Evolutionary conservation across 176 grass and related monocot species (phyloP).

Genomic region (Hsuehochloa calcarea): DNA sequence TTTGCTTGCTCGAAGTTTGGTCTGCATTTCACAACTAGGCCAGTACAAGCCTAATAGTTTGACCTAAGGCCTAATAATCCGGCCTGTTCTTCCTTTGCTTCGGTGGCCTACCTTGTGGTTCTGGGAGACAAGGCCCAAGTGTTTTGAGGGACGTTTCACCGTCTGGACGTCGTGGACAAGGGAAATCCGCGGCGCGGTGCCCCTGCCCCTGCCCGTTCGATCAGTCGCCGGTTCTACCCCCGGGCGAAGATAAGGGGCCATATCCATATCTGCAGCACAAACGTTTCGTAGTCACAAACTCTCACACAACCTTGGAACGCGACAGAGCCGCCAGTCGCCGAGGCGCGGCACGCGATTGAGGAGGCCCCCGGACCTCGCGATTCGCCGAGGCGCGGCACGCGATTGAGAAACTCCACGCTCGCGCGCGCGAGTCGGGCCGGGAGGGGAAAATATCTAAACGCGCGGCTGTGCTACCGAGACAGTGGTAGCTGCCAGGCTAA

Average conservation of each 20-base stretch:
- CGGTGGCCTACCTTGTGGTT: neutral
- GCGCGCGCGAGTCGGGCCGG: neutral
- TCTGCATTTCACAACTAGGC: neutral
- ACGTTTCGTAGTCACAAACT: neutral
- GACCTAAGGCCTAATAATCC: neutral
- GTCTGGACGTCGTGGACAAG: neutral
- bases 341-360: neutral
- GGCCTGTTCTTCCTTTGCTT: neutral
- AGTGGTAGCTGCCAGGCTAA: neutral
- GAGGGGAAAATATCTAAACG: conserved; percentile 28
- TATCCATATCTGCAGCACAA: neutral
- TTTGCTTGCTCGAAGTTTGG: neutral
- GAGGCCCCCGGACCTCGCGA: no score
- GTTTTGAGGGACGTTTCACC: neutral
- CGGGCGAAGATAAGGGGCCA: neutral
- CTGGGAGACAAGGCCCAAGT: neutral
- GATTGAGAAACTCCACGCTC: neutral
- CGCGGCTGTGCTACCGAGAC: neutral
- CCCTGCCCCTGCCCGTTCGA: neutral
- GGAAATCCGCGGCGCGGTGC: neutral
- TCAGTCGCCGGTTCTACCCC: neutral
- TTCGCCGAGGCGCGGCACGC: neutral
- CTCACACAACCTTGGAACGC: neutral
- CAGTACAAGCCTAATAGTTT: neutral
- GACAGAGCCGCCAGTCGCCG: neutral